Conservation (phyloP, 352 stramenopile species). For the Phytophthora lateralis region DNA sequence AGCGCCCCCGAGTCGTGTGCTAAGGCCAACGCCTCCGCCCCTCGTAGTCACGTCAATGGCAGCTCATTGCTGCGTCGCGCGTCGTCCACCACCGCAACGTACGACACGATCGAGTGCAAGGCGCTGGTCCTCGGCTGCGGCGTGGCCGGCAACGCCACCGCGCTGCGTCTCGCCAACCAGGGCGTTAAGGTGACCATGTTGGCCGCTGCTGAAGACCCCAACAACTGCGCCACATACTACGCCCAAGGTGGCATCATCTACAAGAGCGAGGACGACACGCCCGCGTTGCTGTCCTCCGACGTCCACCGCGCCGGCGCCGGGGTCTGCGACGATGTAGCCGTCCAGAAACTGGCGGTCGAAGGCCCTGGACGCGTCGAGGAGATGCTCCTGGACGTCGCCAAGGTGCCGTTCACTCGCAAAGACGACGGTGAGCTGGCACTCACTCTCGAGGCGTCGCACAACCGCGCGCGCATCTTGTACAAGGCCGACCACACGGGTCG, state of each 20-base stretch:
- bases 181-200: constrained; percentile 86
- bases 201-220: constrained; percentile 64
- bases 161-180: constrained; percentile 74
- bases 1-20: constrained; percentile 22
- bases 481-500: constrained; percentile 93
- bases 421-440: constrained; percentile 71
- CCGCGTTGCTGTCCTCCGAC: constrained; percentile 86
- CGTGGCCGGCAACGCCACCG: constrained; percentile 75
- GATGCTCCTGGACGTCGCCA: constrained; percentile 84
- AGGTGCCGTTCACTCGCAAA: constrained; percentile 91
- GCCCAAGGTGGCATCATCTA: constrained; percentile 97
- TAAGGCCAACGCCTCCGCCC: constrained; percentile 34
- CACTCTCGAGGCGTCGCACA: constrained; percentile 93
- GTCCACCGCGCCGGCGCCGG: constrained; percentile 91
- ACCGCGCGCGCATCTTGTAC: constrained; percentile 93
- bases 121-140: constrained; percentile 81
- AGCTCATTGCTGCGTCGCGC: constrained; percentile 35
- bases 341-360: constrained; percentile 93
- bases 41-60: constrained; percentile 44
- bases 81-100: constrained; percentile 40
- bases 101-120: constrained; percentile 63
- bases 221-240: constrained; percentile 95
- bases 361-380: constrained; percentile 90
- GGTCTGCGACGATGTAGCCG: constrained; percentile 89
- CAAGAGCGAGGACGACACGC: constrained; percentile 87